These are phyloP conservation scores for Beauveria sp. DNA, from an alignment of 2,329 filamentous ascomycete species.

Conservation along the genomic window DNA sequence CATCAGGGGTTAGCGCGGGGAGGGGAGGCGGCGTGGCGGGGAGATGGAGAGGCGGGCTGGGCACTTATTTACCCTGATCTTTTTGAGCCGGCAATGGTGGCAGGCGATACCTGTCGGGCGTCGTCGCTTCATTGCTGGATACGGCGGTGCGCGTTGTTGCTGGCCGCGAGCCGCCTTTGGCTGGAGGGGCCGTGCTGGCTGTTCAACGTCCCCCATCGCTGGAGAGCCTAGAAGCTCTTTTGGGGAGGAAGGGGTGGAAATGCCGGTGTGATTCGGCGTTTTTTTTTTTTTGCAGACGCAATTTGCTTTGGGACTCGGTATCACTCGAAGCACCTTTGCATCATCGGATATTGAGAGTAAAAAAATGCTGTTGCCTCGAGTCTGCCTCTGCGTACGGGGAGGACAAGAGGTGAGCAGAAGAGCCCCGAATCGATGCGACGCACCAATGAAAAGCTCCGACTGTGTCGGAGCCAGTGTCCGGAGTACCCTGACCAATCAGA, in stretches of 20 bases:
- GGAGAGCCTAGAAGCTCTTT: too few relatives aligned
- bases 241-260: too few relatives aligned
- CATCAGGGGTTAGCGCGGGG: not conserved
- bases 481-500: too few relatives aligned
- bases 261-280: too few relatives aligned
- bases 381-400: not conserved
- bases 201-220: not conserved
- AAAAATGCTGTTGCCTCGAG: too few relatives aligned
- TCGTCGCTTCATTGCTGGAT: not conserved
- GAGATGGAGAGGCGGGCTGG: not conserved
- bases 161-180: not conserved
- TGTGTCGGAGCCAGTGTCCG: too few relatives aligned
- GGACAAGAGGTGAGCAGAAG: not conserved
- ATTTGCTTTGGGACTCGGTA: too few relatives aligned
- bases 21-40: not conserved
- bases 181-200: not conserved
- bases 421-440: not conserved
- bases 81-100: not conserved
- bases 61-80: not conserved
- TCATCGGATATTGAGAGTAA: too few relatives aligned
- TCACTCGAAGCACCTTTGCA: too few relatives aligned
- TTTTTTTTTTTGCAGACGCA: too few relatives aligned
- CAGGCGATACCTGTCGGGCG: not conserved
- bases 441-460: not conserved
- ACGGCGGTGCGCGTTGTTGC: not conserved